phyloP scores from a whole-genome alignment of 352 stramenopile genomes.

The Pythium sukuiense region DNA sequence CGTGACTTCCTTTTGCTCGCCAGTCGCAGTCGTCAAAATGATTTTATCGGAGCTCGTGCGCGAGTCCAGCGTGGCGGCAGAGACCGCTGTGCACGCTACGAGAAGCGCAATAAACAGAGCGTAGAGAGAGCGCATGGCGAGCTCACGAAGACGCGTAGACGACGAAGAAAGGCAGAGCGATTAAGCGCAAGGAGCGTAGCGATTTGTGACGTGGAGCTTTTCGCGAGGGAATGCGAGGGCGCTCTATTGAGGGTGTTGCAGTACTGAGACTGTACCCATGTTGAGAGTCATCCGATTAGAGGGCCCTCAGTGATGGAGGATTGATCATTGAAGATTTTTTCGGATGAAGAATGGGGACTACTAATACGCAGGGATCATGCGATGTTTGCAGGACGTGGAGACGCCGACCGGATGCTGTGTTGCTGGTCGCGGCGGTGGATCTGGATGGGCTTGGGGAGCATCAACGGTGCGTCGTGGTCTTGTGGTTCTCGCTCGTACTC shows the following conservation, averaged over 20 bases:
- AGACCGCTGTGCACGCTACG: constrained; percentile 7
- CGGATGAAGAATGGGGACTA: too few relatives aligned
- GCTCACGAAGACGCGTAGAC: too few relatives aligned
- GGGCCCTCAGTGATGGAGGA: too few relatives aligned
- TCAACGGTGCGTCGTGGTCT: background rate
- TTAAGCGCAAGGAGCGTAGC: background rate
- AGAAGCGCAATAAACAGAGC: constrained; percentile 11
- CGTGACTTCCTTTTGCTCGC: constrained; percentile 39
- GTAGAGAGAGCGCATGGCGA: constrained; percentile 12
- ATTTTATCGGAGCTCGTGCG: constrained; percentile 23
- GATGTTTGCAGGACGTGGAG: background rate
- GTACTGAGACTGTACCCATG: background rate
- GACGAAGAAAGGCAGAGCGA: background rate
- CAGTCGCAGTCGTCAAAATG: constrained; percentile 44
- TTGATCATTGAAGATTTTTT: too few relatives aligned
- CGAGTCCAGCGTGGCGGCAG: constrained; percentile 6
- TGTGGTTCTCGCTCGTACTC: constrained; percentile 51
- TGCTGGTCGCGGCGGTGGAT: background rate
- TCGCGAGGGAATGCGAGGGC: background rate
- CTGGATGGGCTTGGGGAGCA: background rate
- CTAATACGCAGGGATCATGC: background rate
- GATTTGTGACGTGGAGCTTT: background rate
- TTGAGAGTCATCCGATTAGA: too few relatives aligned
- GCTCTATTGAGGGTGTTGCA: background rate
- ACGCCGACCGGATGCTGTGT: background rate